Base-by-base conservation (phyloP, 257 asterid species). In the Fraxinus quadrangulata region DNA sequence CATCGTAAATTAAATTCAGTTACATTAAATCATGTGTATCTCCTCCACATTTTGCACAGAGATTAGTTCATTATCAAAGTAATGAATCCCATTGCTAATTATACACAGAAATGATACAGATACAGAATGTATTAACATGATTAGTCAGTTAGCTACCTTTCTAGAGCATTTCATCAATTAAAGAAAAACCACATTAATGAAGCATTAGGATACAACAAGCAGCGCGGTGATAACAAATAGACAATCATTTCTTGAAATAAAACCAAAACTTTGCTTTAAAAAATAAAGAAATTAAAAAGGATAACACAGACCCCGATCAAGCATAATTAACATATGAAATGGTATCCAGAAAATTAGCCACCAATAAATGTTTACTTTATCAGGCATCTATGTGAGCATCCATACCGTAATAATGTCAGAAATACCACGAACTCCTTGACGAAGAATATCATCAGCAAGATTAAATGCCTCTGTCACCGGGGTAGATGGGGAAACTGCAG, bases 371-470 rank as follows among this genome's bases (percentile, higher is more conserved):
- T 67, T 13, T 76, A 75, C 47, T 28, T 59, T 65, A 6, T 36
- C 49, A 42, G 70, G 51, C 56, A 70, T 71, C 71, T 24, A 78
- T 6, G 42, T 31, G 49, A 77, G 78, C 70, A 68, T 49, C n/a
- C 83, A 72, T 92, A 92, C 99, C 86, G 92, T 94, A 76, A 94
- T 94, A 87, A 94, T 90, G 81, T 94, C 97, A 78, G 99, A 92
- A 80, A 94, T 92, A 75, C 99, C 97, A 85, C 97, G 97, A 78
- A 94, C 97, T 68, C 99, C 97, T 88, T 92, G 99, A 26, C 99
- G 90, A 80, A 94, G 97, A 83, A 91, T 91, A 83, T 94, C 97
- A 91, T 91, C 99, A 85, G 99, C 99, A 81, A 94, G 89, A 89
- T 91, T 91, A 87, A 94, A 92, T 39, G 99, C 99, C 83, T 94